These are phyloP conservation scores for Spinacia oleracea DNA, from an alignment of 179 eudicot genomes.

Conservation along the genomic window DNA sequence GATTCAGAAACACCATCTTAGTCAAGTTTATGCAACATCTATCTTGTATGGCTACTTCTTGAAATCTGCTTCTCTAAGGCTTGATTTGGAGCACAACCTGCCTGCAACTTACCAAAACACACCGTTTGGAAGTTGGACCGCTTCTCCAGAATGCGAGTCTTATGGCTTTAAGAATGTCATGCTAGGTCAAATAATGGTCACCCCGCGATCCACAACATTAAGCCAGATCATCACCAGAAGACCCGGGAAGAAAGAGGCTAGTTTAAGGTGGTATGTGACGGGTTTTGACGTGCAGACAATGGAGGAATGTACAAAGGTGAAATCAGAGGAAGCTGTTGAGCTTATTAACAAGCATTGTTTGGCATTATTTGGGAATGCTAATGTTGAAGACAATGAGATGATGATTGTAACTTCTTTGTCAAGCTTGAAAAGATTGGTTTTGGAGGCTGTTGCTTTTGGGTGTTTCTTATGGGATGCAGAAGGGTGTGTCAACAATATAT, in stretches of 20 bases:
- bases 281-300: constrained; percentile 54
- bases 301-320: constrained; percentile 55
- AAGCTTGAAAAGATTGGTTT: constrained; percentile 72
- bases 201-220: constrained; percentile 32
- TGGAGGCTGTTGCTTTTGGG: constrained; percentile 90
- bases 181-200: constrained; percentile 33
- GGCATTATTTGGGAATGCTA: constrained; percentile 57
- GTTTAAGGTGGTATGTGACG: constrained; percentile 51
- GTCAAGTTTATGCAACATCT: constrained; percentile 54
- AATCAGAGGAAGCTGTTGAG: constrained; percentile 53
- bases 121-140: constrained; percentile 32
- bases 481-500: constrained; percentile 46
- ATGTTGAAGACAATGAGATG: constrained; percentile 36
- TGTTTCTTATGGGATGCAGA: constrained; percentile 89
- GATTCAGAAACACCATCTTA: constrained; percentile 43
- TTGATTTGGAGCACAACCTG: constrained; percentile 50
- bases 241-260: constrained; percentile 34
- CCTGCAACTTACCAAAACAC: constrained; percentile 24
- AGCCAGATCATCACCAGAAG: constrained; percentile 37
- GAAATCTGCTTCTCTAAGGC: constrained; percentile 73
- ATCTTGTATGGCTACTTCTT: constrained; percentile 77
- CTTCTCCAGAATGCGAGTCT: constrained; percentile 31
- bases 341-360: constrained; percentile 62
- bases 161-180: constrained; percentile 31
- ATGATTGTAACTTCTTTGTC: constrained; percentile 67